phyloP scores from a whole-genome alignment of 345 rosid genomes.

The Acer saccharum region DNA sequence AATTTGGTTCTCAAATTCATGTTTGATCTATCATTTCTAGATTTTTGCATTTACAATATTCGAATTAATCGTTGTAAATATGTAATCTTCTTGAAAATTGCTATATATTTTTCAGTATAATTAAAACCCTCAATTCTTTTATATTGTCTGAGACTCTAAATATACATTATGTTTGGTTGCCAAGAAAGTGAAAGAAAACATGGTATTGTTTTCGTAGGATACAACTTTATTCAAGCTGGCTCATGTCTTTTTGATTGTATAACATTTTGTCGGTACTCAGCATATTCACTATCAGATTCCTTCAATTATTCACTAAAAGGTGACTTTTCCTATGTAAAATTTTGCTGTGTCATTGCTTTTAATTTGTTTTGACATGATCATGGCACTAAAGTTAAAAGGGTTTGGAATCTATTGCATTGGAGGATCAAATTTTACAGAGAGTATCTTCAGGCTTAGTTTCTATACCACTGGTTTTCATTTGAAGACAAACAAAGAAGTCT shows the following conservation, averaged over 20 bases:
- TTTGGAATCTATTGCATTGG: conserved; percentile 6
- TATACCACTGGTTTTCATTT: not conserved
- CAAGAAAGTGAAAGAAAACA: conserved; percentile 3
- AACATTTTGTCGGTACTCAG: not conserved
- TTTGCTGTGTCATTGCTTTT: not conserved
- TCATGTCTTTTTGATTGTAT: not conserved
- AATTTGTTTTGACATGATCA: not conserved
- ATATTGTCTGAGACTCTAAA: not conserved
- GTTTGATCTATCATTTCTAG: conserved; percentile 4
- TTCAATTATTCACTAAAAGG: not conserved
- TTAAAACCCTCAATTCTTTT: not conserved
- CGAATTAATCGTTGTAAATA: not conserved
- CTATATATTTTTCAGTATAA: not conserved
- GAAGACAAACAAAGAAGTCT: not conserved
- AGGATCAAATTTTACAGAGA: not conserved
- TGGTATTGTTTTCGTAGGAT: not conserved
- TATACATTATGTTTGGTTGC: not conserved
- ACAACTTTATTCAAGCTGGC: not conserved
- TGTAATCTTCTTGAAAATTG: not conserved
- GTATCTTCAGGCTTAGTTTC: not conserved
- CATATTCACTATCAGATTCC: not conserved
- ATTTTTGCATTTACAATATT: not conserved
- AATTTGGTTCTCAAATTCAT: not conserved
- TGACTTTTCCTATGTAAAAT: not conserved
- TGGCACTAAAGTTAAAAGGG: not conserved